phyloP scores from a whole-genome alignment of 805 yeast genomes.

The Starmerella apis region DNA sequence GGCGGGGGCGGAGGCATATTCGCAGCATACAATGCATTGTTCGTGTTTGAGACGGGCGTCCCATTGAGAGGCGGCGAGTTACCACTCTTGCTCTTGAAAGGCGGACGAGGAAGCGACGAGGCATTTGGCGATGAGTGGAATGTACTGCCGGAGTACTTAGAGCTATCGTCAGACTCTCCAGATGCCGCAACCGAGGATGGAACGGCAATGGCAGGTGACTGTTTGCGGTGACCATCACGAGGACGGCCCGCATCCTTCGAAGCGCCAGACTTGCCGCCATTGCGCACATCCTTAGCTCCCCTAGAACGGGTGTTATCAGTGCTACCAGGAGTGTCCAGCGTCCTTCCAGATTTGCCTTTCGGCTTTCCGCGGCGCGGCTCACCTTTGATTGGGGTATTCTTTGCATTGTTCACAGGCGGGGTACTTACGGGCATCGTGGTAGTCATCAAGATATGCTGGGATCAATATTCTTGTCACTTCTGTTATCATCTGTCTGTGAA shows the following conservation, averaged over 20 bases:
- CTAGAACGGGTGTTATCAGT: neutral
- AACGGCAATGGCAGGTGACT: neutral
- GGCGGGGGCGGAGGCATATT: neutral
- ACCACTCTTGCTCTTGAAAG: constrained; percentile 11
- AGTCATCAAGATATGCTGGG: constrained; percentile 8
- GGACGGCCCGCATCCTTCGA: neutral
- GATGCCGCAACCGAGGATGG: too few species aligned
- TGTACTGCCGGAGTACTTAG: constrained; percentile 23
- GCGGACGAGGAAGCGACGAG: constrained; percentile 29
- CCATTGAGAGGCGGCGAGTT: constrained; percentile 8
- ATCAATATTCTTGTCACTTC: neutral
- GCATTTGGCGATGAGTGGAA: constrained; percentile 28
- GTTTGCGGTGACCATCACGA: neutral
- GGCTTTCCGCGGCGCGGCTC: neutral
- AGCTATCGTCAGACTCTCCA: neutral
- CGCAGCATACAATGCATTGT: neutral
- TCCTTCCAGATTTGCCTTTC: neutral
- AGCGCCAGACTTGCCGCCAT: neutral
- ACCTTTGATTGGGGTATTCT: neutral
- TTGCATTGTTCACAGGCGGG: neutral
- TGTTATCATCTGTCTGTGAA: constrained; percentile 14
- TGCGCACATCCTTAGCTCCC: neutral
- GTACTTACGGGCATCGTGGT: constrained; percentile 3
- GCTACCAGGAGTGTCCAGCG: neutral
- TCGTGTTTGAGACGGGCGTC: neutral